phyloP scores from a whole-genome alignment of 768 basidiomycete species.

The Russula vinacea region DNA sequence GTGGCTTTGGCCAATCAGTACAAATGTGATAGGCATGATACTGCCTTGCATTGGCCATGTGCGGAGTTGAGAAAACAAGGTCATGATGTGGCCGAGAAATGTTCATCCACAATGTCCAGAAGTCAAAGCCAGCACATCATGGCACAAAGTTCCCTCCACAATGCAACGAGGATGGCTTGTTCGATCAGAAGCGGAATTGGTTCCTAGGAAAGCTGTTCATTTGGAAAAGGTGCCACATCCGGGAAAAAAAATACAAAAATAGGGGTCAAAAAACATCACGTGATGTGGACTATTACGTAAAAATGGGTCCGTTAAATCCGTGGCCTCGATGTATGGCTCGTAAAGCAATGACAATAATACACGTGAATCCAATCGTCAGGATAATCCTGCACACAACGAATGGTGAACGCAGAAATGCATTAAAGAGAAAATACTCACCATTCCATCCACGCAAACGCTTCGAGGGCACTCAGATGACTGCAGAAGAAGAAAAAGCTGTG shows the following conservation, averaged over 20 bases:
- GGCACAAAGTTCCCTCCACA: not conserved
- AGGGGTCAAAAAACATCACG: not conserved
- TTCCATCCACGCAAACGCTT: constrained; percentile 31
- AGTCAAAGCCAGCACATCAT: constrained; percentile 8
- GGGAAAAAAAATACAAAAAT: not conserved
- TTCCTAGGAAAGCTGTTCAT: not conserved
- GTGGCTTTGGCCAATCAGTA: constrained; percentile 2
- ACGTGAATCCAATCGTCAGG: constrained; percentile 21
- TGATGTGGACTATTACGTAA: not conserved
- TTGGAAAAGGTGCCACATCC: not conserved
- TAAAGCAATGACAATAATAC: constrained; percentile 20
- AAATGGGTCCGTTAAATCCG: constrained; percentile 19
- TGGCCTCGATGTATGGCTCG: constrained; percentile 18
- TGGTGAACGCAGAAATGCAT: not conserved
- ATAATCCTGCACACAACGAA: constrained; percentile 22
- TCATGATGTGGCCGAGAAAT: not conserved
- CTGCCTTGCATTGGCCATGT: not conserved
- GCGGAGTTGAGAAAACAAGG: constrained; percentile 21
- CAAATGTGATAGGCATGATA: constrained; percentile 2
- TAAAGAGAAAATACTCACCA: constrained; percentile 17
- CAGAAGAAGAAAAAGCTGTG: constrained; percentile 24
- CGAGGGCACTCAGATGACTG: constrained; percentile 26
- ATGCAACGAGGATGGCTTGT: not conserved
- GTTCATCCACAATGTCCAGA: constrained; percentile 10
- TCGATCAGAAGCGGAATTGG: not conserved